Base-by-base conservation (phyloP, 441 rosid species). In the Manihot esculenta region DNA sequence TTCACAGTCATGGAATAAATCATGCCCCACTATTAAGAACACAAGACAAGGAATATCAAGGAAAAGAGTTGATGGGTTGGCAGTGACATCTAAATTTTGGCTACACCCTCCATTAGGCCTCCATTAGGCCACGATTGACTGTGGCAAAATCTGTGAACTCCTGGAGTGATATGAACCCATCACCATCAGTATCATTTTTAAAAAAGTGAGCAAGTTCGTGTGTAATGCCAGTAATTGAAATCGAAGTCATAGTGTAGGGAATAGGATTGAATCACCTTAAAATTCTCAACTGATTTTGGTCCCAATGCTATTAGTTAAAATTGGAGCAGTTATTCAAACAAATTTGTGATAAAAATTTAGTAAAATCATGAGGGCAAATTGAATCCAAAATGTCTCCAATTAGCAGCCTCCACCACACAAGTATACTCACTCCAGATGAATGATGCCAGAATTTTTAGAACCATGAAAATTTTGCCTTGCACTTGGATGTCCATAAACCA, bases 61-160 rank as follows among this genome's bases (percentile, higher is more conserved):
- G 48, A 33, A 8, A 45, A 4, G 20, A 45, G 23, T 63, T 64
- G 20, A 26, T 13, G 14, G 21, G 15, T 51, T 11, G 12, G 42
- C n/a, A 41, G 21, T 45, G 24, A 62, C 10, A 35, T 85, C 74
- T 88, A 70, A 88, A 90, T 81, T 77, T 93, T 91, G 33, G 95
- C 94, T 62, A 84, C 93, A 79, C 91, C n/a, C n/a, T n/a, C n/a
- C n/a, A n/a, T n/a, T n/a, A n/a, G n/a, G n/a, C 94, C 75, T 87
- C 91, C 79, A 91, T 87, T 45, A 93, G 77, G 48, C 92, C 98
- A 30, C 85, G 82, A 77, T 93, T 93, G 2, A 87, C 90, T 21
- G 48, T 13, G 17, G 98, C 98, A 54, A 93, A 93, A 9, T 78
- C 85, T 8, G 74, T 77, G 79, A 84, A 93, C 57, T 90, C 98